Evolutionary conservation across 1,139 yeast species (phyloP).

Genomic region (Candida smagusa): DNA sequence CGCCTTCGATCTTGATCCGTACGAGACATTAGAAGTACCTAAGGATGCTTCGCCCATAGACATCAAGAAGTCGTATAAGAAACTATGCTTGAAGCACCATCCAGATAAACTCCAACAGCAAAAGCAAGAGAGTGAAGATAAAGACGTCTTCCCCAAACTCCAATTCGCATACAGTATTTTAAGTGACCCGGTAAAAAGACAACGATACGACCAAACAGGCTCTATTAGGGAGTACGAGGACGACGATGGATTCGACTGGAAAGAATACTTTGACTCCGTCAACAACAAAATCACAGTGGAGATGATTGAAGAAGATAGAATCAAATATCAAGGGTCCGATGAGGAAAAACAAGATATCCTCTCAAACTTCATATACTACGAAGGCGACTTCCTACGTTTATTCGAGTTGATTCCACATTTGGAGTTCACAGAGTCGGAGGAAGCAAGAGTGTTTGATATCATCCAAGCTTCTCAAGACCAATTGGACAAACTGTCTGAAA

Average conservation of each 20-base stretch:
- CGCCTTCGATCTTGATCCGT: slow-evolving; percentile 64
- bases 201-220: slow-evolving; percentile 68
- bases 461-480: slow-evolving; percentile 38
- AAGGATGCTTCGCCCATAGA: slow-evolving; percentile 45
- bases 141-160: slow-evolving; percentile 57
- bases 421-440: slow-evolving; percentile 60
- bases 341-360: slow-evolving; percentile 70
- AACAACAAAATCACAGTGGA: slow-evolving; percentile 67
- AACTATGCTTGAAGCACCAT: slow-evolving; percentile 65
- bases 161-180: slow-evolving; percentile 76
- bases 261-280: slow-evolving; percentile 58
- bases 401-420: slow-evolving; percentile 79
- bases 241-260: slow-evolving; percentile 54
- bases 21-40: slow-evolving; percentile 50
- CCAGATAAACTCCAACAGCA: slow-evolving; percentile 68
- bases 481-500: slow-evolving; percentile 24
- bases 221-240: slow-evolving; percentile 44
- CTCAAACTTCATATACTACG: slow-evolving; percentile 52
- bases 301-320: slow-evolving; percentile 67
- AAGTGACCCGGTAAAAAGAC: slow-evolving; percentile 54
- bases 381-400: slow-evolving; percentile 67
- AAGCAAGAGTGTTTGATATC: slow-evolving; percentile 53
- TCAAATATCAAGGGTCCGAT: slow-evolving; percentile 57
- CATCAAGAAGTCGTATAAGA: slow-evolving; percentile 70
- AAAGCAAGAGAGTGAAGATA: slow-evolving; percentile 23